phyloP scores from a whole-genome alignment of 2,329 filamentous ascomycete genomes.

The Fusarium buharicum region DNA sequence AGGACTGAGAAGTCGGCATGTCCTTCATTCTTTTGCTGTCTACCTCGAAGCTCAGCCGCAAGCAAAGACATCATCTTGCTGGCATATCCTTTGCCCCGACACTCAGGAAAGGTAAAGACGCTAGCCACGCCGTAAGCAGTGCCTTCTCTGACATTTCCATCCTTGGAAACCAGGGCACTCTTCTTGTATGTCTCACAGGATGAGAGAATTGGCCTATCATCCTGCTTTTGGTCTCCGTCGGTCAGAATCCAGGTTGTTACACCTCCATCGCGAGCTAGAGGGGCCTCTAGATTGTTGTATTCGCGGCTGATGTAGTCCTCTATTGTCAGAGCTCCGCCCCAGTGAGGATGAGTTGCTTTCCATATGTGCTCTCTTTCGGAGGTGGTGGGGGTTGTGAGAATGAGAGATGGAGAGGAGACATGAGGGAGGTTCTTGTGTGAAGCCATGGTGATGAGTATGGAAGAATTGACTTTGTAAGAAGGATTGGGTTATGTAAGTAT shows the following conservation, averaged over 20 bases:
- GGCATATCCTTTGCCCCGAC: slow-evolving; percentile 79
- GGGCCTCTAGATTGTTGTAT: slow-evolving; percentile 64
- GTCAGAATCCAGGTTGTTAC: slow-evolving; percentile 74
- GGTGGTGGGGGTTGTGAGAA: slow-evolving; percentile 66
- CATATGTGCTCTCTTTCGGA: slow-evolving; percentile 66
- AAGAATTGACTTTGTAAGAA: neutral
- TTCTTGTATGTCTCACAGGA: slow-evolving; percentile 74
- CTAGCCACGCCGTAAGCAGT: slow-evolving; percentile 79
- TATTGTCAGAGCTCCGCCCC: slow-evolving; percentile 67
- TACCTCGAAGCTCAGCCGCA: slow-evolving; percentile 53
- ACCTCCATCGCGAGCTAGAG: slow-evolving; percentile 67
- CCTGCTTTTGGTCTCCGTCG: slow-evolving; percentile 51
- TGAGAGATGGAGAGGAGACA: slow-evolving; percentile 40
- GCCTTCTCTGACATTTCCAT: slow-evolving; percentile 59
- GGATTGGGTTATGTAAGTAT: neutral
- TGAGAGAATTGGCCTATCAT: slow-evolving; percentile 65
- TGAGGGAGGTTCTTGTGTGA: slow-evolving; percentile 37
- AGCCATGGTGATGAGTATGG: slow-evolving; percentile 27
- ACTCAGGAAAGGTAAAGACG: slow-evolving; percentile 77
- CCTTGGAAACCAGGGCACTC: slow-evolving; percentile 59
- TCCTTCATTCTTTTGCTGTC: slow-evolving; percentile 43
- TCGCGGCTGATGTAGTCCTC: slow-evolving; percentile 70
- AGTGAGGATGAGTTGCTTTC: slow-evolving; percentile 65
- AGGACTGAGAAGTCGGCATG: slow-evolving; percentile 76
- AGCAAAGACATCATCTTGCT: slow-evolving; percentile 78